phyloP scores from a whole-genome alignment of 768 basidiomycete species.

The Rickenella mellea region DNA sequence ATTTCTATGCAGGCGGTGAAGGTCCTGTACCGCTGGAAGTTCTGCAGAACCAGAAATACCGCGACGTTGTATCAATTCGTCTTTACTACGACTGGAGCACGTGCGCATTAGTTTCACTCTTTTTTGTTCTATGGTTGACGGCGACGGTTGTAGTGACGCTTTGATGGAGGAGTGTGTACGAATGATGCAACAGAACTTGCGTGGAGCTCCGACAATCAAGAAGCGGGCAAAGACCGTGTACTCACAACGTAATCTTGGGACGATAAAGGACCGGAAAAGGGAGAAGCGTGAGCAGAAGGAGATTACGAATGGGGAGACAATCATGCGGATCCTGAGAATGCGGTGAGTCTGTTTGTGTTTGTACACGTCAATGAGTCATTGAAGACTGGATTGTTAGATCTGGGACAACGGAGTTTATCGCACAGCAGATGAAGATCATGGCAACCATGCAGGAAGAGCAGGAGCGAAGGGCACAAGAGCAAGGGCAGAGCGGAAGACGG shows the following conservation, averaged over 20 bases:
- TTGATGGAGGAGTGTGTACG: slow-evolving; percentile 93
- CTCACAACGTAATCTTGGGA: slow-evolving; percentile 87
- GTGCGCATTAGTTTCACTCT: slow-evolving; percentile 32
- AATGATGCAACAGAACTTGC: slow-evolving; percentile 84
- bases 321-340: slow-evolving; percentile 93
- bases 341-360: slow-evolving; percentile 42
- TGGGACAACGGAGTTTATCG: slow-evolving; percentile 77
- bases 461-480: slow-evolving; percentile 58
- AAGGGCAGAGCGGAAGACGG: slow-evolving; percentile 39
- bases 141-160: slow-evolving; percentile 49
- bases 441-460: slow-evolving; percentile 76
- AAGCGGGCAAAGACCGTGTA: slow-evolving; percentile 91
- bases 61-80: slow-evolving; percentile 81
- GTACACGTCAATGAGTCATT: not conserved
- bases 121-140: slow-evolving; percentile 4
- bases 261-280: slow-evolving; percentile 88
- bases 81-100: slow-evolving; percentile 96
- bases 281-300: slow-evolving; percentile 83
- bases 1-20: slow-evolving; percentile 91
- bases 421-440: slow-evolving; percentile 79
- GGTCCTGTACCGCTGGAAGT: slow-evolving; percentile 79
- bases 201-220: slow-evolving; percentile 65
- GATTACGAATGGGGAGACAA: slow-evolving; percentile 74
- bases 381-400: slow-evolving; percentile 33
- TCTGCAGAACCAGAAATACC: slow-evolving; percentile 90